Evolutionary conservation across 148 eudicot species (phyloP).

Genomic region (Rhododendron ovatum): DNA sequence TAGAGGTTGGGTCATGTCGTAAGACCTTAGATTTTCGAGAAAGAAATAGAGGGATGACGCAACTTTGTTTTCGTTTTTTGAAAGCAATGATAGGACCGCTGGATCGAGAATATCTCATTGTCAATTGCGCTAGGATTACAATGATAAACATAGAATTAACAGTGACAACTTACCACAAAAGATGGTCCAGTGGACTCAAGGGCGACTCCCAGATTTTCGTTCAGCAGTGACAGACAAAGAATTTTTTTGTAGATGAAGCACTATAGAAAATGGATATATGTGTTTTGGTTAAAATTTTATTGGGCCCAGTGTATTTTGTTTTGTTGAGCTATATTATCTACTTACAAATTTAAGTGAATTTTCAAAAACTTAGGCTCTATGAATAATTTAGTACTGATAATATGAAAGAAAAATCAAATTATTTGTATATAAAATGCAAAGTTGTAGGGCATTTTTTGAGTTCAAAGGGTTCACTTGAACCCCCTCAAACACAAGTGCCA

Average conservation of each 20-base stretch:
- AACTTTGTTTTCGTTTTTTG: neutral
- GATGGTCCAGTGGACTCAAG: neutral
- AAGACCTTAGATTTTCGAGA: neutral
- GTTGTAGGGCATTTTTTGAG: neutral
- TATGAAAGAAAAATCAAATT: too few species aligned
- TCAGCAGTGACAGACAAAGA: too few species aligned
- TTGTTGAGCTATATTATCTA: neutral
- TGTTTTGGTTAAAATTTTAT: neutral
- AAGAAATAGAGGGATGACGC: neutral
- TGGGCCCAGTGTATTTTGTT: neutral
- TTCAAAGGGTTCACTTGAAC: neutral
- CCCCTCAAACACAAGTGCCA: neutral
- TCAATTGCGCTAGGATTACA: neutral
- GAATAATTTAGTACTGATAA: neutral
- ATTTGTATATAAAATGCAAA: neutral
- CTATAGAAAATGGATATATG: neutral
- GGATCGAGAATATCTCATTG: neutral
- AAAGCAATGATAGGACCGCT: too few species aligned
- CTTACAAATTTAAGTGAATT: neutral
- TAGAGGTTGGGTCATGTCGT: neutral
- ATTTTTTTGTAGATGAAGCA: too few species aligned
- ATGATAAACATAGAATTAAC: neutral
- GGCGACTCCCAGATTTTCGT: too few species aligned
- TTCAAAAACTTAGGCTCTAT: neutral
- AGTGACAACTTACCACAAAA: neutral